Percentiles rank a stretch among this genome's conserved stretches.
These are phyloP conservation scores for Leishmania mexicana DNA, from an alignment of 208 protist species.

Conservation along the genomic window DNA sequence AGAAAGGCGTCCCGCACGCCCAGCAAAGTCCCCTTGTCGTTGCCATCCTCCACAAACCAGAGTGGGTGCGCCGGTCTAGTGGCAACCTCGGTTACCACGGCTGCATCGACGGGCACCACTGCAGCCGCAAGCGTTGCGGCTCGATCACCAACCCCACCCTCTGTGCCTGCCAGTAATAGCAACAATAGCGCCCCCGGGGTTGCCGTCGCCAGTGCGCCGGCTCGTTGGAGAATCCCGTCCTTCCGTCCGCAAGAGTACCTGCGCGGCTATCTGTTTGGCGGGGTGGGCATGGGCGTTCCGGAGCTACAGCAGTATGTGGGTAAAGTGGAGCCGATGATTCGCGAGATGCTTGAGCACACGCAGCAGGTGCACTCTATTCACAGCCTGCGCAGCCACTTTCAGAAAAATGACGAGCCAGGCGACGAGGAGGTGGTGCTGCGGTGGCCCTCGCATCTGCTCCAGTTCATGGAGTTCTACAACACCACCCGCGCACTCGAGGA, in stretches of 20 bases:
- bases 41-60: neutral
- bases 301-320: conserved; percentile 89
- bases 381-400: conserved; percentile 67
- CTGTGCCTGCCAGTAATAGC: neutral
- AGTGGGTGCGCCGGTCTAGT: neutral
- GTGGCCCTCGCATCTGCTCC: conserved; percentile 87
- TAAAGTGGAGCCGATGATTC: conserved; percentile 85
- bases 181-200: neutral
- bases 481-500: conserved; percentile 71
- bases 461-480: conserved; percentile 92
- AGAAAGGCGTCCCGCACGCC: neutral
- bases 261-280: conserved; percentile 73
- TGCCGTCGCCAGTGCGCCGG: conserved; percentile 5
- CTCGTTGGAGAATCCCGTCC: conserved; percentile 55
- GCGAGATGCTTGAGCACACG: conserved; percentile 89
- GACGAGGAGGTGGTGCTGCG: conserved; percentile 66
- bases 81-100: neutral
- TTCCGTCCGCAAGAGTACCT: conserved; percentile 81
- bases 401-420: conserved; percentile 52
- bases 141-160: neutral
- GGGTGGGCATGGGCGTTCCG: conserved; percentile 71
- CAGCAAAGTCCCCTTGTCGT: neutral
- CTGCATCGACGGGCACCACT: neutral
- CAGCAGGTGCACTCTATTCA: conserved; percentile 88
- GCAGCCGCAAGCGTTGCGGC: neutral